Conservation (phyloP, 2,329 filamentous ascomycete species). For the Hymenoscyphus salicellus region DNA sequence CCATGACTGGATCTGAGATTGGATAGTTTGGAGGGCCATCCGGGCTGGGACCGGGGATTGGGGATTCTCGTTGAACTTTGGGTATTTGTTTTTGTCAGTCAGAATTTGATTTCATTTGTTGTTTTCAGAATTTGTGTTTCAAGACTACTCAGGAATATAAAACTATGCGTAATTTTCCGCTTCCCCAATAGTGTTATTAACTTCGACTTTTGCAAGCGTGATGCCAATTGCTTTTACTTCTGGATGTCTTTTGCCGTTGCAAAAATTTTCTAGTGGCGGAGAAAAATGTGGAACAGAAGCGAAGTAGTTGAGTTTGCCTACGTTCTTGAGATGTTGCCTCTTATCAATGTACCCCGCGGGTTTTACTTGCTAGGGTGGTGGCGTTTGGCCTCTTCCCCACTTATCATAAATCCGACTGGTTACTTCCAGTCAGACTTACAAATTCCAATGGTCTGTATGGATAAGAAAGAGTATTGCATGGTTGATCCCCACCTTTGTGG, state of each 20-base stretch:
- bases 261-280: too few species aligned
- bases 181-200: too few species aligned
- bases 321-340: too few species aligned
- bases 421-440: background rate
- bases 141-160: too few species aligned
- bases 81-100: background rate
- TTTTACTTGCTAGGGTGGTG: too few species aligned
- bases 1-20: background rate
- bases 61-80: background rate
- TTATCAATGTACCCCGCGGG: too few species aligned
- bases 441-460: background rate
- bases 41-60: background rate
- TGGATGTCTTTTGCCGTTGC: too few species aligned
- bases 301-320: too few species aligned
- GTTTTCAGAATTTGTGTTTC: background rate
- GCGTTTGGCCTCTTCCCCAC: background rate
- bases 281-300: too few species aligned
- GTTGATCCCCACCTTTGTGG: background rate
- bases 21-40: background rate
- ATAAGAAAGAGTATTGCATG: background rate
- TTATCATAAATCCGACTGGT: background rate
- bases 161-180: too few species aligned
- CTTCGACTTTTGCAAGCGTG: too few species aligned
- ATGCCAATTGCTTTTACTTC: too few species aligned
- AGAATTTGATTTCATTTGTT: background rate